A percentile compares a stretch with the other conserved stretches of the same genome.
Conservation (phyloP, 345 rosid genomes). For the Corchorus capsularis region DNA sequence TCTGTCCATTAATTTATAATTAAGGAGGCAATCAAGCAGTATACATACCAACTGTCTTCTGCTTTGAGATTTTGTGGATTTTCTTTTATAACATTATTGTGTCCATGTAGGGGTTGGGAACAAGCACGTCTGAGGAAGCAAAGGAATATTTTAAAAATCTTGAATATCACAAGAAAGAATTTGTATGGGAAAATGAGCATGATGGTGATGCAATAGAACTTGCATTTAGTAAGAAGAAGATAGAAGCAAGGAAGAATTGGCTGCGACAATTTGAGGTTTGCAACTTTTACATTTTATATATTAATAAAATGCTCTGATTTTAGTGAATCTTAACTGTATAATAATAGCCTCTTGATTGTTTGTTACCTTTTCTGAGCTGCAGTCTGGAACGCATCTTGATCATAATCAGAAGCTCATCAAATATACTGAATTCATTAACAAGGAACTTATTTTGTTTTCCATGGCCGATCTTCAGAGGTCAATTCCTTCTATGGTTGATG, state of each 20-base stretch:
- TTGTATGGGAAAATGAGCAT: slow-evolving; percentile 72
- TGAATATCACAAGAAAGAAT: slow-evolving; percentile 76
- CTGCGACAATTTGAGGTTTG: slow-evolving; percentile 78
- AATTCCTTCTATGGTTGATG: slow-evolving; percentile 96
- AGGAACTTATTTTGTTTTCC: slow-evolving; percentile 94
- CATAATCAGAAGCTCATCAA: slow-evolving; percentile 59
- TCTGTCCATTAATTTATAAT: not conserved
- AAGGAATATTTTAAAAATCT: slow-evolving; percentile 69
- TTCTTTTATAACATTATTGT: not conserved
- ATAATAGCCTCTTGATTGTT: slow-evolving; percentile 7
- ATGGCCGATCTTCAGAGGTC: slow-evolving; percentile 98
- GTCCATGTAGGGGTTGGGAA: slow-evolving; percentile 81
- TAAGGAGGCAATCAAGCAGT: slow-evolving; percentile 5
- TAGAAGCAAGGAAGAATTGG: slow-evolving; percentile 96
- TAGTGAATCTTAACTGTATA: not conserved
- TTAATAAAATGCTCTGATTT: not conserved
- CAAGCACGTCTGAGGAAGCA: slow-evolving; percentile 78
- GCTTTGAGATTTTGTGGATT: not conserved
- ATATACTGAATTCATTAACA: slow-evolving; percentile 90
- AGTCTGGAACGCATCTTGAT: slow-evolving; percentile 96
- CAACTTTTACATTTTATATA: not conserved
- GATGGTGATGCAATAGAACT: slow-evolving; percentile 96
- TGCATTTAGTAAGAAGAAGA: slow-evolving; percentile 96
- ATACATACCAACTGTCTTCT: not conserved
- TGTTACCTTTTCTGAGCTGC: slow-evolving; percentile 29